Base-by-base conservation (phyloP, 2,329 filamentous ascomycete species). In the Amauroascus niger region DNA sequence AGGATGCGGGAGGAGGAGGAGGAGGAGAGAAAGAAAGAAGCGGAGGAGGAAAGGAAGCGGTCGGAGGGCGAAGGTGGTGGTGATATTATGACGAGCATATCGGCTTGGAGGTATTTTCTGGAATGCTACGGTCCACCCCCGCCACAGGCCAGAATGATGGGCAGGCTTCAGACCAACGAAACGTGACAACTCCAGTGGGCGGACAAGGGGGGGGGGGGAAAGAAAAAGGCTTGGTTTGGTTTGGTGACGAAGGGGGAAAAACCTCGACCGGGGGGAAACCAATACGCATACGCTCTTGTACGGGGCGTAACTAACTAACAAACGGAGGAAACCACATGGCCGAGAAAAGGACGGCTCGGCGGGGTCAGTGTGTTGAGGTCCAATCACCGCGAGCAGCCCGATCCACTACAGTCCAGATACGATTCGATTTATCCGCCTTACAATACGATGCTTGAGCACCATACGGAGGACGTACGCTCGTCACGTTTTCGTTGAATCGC, bases 1-100 rank as follows among this genome's bases (percentile, higher is more conserved):
- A 50, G 45, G 37, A 52, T 55, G 58, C 44, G 55, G 56, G 39
- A 14, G 32, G 40, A 57, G 53, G 53, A 58, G 51, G 51, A 49
- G 33, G 52, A 53, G 54, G 37, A 51, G 52, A 53, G 46, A 48
- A 51, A 40, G 53, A 22, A 47, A 55, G 39, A 52, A 14, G 46
- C 20, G 26, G 52, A 55, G 55, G 35, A 54, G 44, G 53, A 52
- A 52, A 30, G 44, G 53, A 39, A 35, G 35, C 53, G 55, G 54
- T 49, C 54, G 57, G 49, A 49, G 14, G 37, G 40, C 7, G 37
- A 14, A 24, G 49, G 49, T 26, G 37, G 39, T 51, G 49, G 26
- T 49, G 20, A 26, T 49, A 39, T 39, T 49, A 49, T 49, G 46
- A 49, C 46, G 46, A 49, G 32, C 46, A 26, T 37, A 20, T 22